Evolutionary conservation across 371 early-diverging fungal genomes (phyloP).

Genomic region (Mortierella sp.): DNA sequence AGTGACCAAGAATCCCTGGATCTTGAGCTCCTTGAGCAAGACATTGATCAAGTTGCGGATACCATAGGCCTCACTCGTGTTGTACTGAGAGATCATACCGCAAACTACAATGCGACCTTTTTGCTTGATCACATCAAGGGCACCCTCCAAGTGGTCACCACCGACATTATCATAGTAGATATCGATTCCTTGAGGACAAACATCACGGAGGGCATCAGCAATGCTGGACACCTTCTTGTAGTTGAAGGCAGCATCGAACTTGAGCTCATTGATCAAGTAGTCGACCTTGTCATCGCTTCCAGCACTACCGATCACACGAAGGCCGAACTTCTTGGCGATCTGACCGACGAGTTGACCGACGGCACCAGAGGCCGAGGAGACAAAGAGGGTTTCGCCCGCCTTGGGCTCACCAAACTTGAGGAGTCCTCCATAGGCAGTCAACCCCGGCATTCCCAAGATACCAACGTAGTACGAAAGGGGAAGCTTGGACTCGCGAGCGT

Average conservation of each 20-base stretch:
- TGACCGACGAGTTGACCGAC: slow-evolving; percentile 74
- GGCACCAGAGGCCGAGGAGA: slow-evolving; percentile 67
- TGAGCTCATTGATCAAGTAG: slow-evolving; percentile 60
- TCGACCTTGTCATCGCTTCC: slow-evolving; percentile 75
- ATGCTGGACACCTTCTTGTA: slow-evolving; percentile 69
- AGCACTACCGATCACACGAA: slow-evolving; percentile 71
- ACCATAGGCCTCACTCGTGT: slow-evolving; percentile 54
- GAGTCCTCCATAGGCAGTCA: slow-evolving; percentile 22
- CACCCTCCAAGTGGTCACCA: slow-evolving; percentile 71
- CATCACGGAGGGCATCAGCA: slow-evolving; percentile 47
- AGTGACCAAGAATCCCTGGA: slow-evolving; percentile 65
- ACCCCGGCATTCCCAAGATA: slow-evolving; percentile 66
- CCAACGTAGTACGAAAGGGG: slow-evolving; percentile 61
- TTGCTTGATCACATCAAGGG: slow-evolving; percentile 54
- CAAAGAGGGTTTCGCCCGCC: slow-evolving; percentile 70
- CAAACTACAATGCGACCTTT: slow-evolving; percentile 61
- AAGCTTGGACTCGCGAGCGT: slow-evolving; percentile 29
- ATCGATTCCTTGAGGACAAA: slow-evolving; percentile 71
- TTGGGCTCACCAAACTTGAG: slow-evolving; percentile 59
- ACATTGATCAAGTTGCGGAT: slow-evolving; percentile 57
- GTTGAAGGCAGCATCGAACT: slow-evolving; percentile 78
- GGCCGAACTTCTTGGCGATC: slow-evolving; percentile 62
- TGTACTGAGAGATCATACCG: slow-evolving; percentile 76
- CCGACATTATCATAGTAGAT: slow-evolving; percentile 78
- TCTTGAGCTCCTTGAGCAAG: slow-evolving; percentile 57